Evolutionary conservation across 495 filamentous ascomycete species (phyloP).

Genomic region (Saxophila tyrrhenica): DNA sequence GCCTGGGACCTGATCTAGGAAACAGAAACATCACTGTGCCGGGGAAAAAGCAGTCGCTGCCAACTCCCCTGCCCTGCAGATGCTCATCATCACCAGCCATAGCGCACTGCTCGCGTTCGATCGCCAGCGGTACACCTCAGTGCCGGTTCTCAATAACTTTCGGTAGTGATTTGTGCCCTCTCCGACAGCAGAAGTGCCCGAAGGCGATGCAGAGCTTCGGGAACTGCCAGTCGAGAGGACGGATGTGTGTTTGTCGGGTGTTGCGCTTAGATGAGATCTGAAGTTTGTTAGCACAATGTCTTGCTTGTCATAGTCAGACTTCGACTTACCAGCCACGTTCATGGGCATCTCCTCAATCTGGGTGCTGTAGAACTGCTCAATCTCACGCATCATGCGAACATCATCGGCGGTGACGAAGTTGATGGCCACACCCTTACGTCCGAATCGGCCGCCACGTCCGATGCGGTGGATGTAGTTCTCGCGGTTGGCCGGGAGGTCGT

Average conservation of each 20-base stretch:
- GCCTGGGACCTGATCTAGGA: slow-evolving; percentile 5
- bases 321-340: slow-evolving; percentile 54
- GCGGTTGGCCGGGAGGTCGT: slow-evolving; percentile 94
- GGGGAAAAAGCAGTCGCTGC: background rate
- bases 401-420: slow-evolving; percentile 99
- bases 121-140: background rate
- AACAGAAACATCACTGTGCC: slow-evolving; percentile 2
- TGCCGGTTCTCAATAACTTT: background rate
- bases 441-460: slow-evolving; percentile 96
- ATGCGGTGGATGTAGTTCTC: slow-evolving; percentile 99
- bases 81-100: slow-evolving; percentile 4
- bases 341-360: slow-evolving; percentile 84
- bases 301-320: background rate
- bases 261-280: slow-evolving; percentile 26
- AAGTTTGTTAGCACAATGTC: slow-evolving; percentile 4
- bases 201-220: background rate
- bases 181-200: background rate
- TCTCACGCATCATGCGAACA: slow-evolving; percentile 98
- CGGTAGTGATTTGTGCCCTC: background rate
- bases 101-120: background rate
- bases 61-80: slow-evolving; percentile 1
- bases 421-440: slow-evolving; percentile 99
- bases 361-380: slow-evolving; percentile 70
- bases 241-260: background rate
- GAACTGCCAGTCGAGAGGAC: too few relatives aligned